phyloP scores from a whole-genome alignment of 345 rosid species.

The Euclidium syriacum region DNA sequence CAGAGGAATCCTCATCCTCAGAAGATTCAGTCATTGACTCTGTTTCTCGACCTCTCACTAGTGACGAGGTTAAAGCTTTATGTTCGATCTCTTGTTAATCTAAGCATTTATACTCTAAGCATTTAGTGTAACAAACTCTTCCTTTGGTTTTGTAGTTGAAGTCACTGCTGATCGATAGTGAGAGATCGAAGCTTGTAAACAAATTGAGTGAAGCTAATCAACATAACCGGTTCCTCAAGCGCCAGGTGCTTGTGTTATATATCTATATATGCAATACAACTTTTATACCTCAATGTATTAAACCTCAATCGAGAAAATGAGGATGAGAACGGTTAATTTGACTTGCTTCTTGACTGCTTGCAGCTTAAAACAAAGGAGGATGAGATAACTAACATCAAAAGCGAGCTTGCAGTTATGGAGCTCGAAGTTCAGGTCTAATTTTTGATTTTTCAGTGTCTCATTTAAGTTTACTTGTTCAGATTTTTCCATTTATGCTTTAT shows the following conservation, averaged over 20 bases:
- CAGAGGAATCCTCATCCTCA: conserved; percentile 43
- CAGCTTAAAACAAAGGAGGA: conserved; percentile 59
- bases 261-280: neutral
- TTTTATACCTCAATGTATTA: neutral
- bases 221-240: conserved; percentile 73
- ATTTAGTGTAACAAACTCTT: neutral
- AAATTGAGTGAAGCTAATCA: conserved; percentile 96
- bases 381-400: conserved; percentile 59
- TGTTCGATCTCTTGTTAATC: neutral
- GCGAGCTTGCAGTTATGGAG: conserved; percentile 78
- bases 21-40: conserved; percentile 37
- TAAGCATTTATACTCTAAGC: neutral
- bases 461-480: neutral
- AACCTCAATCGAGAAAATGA: too few species aligned
- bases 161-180: conserved; percentile 58
- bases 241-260: conserved; percentile 51
- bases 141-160: conserved; percentile 43
- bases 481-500: neutral
- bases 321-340: neutral
- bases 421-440: conserved; percentile 66
- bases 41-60: conserved; percentile 43
- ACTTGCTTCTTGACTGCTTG: neutral
- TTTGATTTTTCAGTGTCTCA: neutral
- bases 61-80: conserved; percentile 47
- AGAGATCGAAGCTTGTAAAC: conserved; percentile 59